Conservation (phyloP, 306 rosid genomes). For the Glycine tomentella region DNA sequence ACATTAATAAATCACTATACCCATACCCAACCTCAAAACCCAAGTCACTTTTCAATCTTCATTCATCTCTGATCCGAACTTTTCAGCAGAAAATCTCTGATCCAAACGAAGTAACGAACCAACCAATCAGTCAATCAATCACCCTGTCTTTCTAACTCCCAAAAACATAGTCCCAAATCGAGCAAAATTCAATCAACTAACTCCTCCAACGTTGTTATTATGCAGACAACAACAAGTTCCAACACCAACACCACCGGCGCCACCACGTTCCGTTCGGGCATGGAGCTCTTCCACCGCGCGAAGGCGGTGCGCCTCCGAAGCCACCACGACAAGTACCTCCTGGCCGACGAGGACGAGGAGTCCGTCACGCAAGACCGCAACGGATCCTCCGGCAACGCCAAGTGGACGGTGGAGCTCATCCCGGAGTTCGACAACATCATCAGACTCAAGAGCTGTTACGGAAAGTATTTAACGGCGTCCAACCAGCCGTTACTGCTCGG, state of each 20-base stretch:
- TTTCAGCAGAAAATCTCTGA: background rate
- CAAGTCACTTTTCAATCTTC: background rate
- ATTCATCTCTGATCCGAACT: no score
- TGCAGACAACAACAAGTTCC: slow-evolving; percentile 16
- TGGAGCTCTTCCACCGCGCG: slow-evolving; percentile 74
- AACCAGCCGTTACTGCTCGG: slow-evolving; percentile 77
- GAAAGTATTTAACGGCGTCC: slow-evolving; percentile 78
- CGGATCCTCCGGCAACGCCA: slow-evolving; percentile 67
- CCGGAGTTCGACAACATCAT: slow-evolving; percentile 60
- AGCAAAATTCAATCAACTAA: background rate
- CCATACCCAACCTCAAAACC: background rate
- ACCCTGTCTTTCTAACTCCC: background rate
- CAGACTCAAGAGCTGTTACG: slow-evolving; percentile 79
- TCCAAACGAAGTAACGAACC: background rate
- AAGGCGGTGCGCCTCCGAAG: slow-evolving; percentile 78
- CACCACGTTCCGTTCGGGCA: slow-evolving; percentile 44
- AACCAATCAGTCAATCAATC: background rate
- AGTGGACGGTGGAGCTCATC: slow-evolving; percentile 68
- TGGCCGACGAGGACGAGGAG: slow-evolving; percentile 82
- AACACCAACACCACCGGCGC: background rate
- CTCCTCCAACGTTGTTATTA: background rate
- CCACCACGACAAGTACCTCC: slow-evolving; percentile 82
- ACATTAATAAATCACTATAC: background rate
- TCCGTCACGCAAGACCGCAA: slow-evolving; percentile 72
- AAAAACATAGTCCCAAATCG: background rate